Base-by-base conservation (phyloP, 2,329 filamentous ascomycete genomes). In the Reticulascus tulasneorum region DNA sequence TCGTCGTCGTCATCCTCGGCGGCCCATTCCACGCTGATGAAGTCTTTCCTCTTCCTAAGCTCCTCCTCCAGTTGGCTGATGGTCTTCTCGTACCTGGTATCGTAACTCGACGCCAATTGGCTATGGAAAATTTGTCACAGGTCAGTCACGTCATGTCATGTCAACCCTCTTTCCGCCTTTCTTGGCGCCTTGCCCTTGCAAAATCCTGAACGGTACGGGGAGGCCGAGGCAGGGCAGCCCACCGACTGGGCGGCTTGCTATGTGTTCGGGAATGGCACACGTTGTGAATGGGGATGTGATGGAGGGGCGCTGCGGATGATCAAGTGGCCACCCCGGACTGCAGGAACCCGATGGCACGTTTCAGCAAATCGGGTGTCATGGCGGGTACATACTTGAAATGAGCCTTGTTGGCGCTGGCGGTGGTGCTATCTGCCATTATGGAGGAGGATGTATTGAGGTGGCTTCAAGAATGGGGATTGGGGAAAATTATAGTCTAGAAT, bases 1-100 rank as follows among this genome's bases (percentile, higher is more conserved):
- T 60, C 52, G 2, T 57, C 54, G 11, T 55, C 53, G 8, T 61
- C 55, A 8, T 58, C 58, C 5, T 66, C 67, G 13, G 58, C 56
- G 28, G 60, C 57, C 63, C 77, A 80, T 35, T 74, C 66, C 17
- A 77, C 71, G 26, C 77, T 79, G 38, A 86, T 73, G 64, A 84
- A 85, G 34, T 71, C 65, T 6, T 74, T 64, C 21, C 70, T 68
- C 5, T 57, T 57, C 42, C 67, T 65, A 11, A 85, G 66, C 46
- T 75, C 67, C 7, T 67, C 56, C 16, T 73, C 67, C n/a, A 86
- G 61, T 47, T 68, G 65, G 23, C 63, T 57, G 29, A 77, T 64
- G 10, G 71, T 66, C 48, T 73, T 71, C 33, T 67, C 64, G 46
- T 77, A 77, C 39, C 71, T 73, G 24, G 58, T 51, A 48, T 84